Base-by-base conservation (phyloP, 306 rosid genomes). In the Quercus dentata region DNA sequence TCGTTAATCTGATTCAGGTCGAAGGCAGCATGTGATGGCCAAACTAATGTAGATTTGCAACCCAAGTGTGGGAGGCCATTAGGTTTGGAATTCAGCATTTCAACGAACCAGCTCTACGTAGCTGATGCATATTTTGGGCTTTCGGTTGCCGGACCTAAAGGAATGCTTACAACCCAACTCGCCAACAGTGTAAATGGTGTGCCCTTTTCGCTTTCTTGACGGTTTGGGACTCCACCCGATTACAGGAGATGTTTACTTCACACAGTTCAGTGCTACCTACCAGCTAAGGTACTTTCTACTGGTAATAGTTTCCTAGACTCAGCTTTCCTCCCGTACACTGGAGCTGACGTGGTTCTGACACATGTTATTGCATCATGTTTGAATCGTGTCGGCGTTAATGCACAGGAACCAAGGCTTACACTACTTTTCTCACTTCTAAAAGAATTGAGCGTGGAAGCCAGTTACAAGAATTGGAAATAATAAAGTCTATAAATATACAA, bases 51-150 rank as follows among this genome's bases (percentile, higher is more conserved):
- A n/a, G 80, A 21, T 9, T 74, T 25, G 84, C 63, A 86, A 77
- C 69, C 74, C 57, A 74, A 6, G 1, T 86, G 93, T 85, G 93
- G 94, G 41, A 87, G 94, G 70, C 94, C 91, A 30, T 62, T 86
- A 70, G 90, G 91, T 65, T 35, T 90, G 51, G 77, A 63, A 20
- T 90, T 87, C 84, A 80, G 82, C 61, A 35, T 54, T 63, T 69
- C 27, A 7, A 76, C 87, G 67, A 68, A 71, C 0, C 81, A 82
- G 5, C 5, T 90, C 10, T 90, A 80, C 35, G 79, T 71, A 10
- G 85, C 90, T 0, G 87, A 87, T 87, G 86, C 89, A 25, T 87
- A 83, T 80, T 19, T 10, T 71, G 91, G 91, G 6, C 77, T 88
- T 1, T 15, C 82, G 31, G 63, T 13, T 5, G 79, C 6, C 1